Evolutionary conservation across 2,329 filamentous ascomycete genomes (phyloP).

Genomic region (Escovopsis sp.): DNA sequence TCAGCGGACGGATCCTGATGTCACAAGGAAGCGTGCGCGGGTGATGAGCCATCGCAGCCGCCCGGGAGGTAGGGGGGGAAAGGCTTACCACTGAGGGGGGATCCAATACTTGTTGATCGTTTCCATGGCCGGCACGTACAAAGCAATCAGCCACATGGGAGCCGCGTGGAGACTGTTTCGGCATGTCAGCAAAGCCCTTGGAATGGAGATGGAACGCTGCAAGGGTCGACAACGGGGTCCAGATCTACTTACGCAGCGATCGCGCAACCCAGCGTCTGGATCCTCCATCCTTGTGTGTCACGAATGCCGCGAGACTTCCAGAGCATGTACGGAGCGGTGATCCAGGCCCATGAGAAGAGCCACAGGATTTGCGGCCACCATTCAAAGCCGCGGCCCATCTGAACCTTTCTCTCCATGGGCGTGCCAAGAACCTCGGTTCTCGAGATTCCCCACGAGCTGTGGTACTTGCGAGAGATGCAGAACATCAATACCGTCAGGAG

Average conservation of each 20-base stretch:
- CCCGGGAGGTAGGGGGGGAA: slow-evolving; percentile 24
- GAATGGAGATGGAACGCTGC: too few relatives aligned
- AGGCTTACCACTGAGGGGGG: slow-evolving; percentile 43
- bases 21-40: too few relatives aligned
- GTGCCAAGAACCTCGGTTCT: slow-evolving; percentile 42
- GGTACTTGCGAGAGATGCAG: slow-evolving; percentile 46
- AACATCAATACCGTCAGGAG: slow-evolving; percentile 42
- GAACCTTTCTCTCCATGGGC: slow-evolving; percentile 29
- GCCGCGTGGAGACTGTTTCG: slow-evolving; percentile 40
- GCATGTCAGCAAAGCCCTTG: neutral
- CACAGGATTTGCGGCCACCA: slow-evolving; percentile 49
- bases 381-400: slow-evolving; percentile 41
- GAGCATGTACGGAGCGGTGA: slow-evolving; percentile 42
- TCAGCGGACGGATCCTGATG: neutral
- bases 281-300: slow-evolving; percentile 49
- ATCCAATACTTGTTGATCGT: slow-evolving; percentile 36
- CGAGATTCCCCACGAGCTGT: slow-evolving; percentile 41
- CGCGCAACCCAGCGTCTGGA: slow-evolving; percentile 40
- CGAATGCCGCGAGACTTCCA: slow-evolving; percentile 45
- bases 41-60: too few relatives aligned
- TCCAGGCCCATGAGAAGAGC: slow-evolving; percentile 46
- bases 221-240: neutral
- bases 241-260: slow-evolving; percentile 22
- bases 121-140: slow-evolving; percentile 32
- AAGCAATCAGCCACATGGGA: slow-evolving; percentile 48